Percentiles rank a stretch among this genome's conserved stretches.
Evolutionary conservation across 306 rosid species (phyloP).

Genomic region (Arachis hypogaea): DNA sequence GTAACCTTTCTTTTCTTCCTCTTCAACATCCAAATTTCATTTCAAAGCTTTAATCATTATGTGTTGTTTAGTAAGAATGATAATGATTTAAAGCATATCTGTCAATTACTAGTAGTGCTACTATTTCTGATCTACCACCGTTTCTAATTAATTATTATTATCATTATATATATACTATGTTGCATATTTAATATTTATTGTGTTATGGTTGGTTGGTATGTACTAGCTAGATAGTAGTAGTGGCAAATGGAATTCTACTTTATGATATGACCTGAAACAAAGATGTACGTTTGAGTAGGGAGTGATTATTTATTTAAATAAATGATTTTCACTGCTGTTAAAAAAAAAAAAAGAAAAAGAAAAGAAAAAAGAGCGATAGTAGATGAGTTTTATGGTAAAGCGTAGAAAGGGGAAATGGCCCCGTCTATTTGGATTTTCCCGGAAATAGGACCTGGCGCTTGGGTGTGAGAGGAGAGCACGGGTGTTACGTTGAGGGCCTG

Average conservation of each 20-base stretch:
- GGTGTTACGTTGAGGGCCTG: slow-evolving; percentile 30
- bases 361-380: too few relatives aligned
- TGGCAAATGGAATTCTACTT: slow-evolving; percentile 37
- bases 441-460: slow-evolving; percentile 51
- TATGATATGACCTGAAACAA: background rate
- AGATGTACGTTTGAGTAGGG: too few relatives aligned
- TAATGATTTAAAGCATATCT: slow-evolving; percentile 17
- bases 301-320: too few relatives aligned
- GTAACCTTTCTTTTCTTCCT: background rate
- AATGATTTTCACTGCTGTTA: slow-evolving; percentile 41
- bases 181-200: background rate
- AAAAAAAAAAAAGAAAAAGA: background rate
- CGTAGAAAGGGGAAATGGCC: slow-evolving; percentile 32
- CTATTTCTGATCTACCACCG: background rate
- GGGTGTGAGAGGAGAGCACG: slow-evolving; percentile 51
- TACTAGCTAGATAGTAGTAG: background rate
- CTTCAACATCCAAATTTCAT: slow-evolving; percentile 2
- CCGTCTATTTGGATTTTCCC: slow-evolving; percentile 56
- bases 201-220: background rate
- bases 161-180: background rate
- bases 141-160: background rate
- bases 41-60: slow-evolving; percentile 19
- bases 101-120: background rate
- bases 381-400: slow-evolving; percentile 27
- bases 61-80: slow-evolving; percentile 27